phyloP scores from a whole-genome alignment of 1,284 basidiomycete species.

The Boletus semigastroideus region DNA sequence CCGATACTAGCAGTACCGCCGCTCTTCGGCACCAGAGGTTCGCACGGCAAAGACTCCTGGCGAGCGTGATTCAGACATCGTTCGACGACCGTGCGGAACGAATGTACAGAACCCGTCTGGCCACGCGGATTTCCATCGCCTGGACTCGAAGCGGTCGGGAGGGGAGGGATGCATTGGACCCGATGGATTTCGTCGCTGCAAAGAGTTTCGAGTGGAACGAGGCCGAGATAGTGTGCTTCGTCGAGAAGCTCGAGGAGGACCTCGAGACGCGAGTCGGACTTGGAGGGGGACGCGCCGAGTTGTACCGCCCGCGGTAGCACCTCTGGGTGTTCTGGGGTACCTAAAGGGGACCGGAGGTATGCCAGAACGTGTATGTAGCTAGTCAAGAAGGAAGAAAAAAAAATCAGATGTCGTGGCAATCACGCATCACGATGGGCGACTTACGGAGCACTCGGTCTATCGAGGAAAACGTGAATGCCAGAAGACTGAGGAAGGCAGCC shows the following conservation, averaged over 20 bases:
- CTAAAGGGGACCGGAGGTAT: constrained; percentile 60
- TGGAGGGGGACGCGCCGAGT: constrained; percentile 44
- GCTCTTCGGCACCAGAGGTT: constrained; percentile 7
- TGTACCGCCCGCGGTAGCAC: constrained; percentile 60
- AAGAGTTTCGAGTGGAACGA: constrained; percentile 58
- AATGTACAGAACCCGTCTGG: constrained; percentile 48
- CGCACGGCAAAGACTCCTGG: constrained; percentile 10
- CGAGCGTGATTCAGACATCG: constrained; percentile 18
- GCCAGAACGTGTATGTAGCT: constrained; percentile 69
- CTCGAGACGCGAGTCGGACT: constrained; percentile 49
- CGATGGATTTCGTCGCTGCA: constrained; percentile 65
- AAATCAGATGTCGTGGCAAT: constrained; percentile 1
- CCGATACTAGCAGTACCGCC: not conserved
- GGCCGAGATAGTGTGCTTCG: constrained; percentile 68
- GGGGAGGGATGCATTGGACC: constrained; percentile 32
- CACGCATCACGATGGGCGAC: constrained; percentile 30
- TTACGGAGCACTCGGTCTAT: constrained; percentile 74
- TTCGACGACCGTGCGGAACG: constrained; percentile 48
- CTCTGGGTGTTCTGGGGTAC: constrained; percentile 46
- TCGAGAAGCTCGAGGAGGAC: constrained; percentile 69
- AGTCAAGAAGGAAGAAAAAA: not conserved
- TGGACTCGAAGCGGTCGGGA: not conserved
- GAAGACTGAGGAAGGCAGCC: constrained; percentile 50
- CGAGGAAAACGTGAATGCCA: constrained; percentile 73
- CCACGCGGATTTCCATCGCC: constrained; percentile 1